Conservation (phyloP, 306 rosid genomes). For the Trifolium dubium region DNA sequence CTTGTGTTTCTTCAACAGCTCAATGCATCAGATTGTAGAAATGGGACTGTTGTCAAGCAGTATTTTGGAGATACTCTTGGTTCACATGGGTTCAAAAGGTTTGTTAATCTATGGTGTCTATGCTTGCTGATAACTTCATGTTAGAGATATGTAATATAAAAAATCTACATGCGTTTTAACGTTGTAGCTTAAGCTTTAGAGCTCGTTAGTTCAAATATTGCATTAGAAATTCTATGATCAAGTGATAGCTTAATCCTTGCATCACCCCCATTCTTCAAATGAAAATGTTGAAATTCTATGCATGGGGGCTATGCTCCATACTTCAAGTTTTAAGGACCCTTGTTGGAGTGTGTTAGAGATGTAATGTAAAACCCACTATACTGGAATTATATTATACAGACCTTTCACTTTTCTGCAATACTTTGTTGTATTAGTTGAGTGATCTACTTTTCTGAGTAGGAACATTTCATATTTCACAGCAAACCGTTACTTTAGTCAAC, state of each 20-base stretch:
- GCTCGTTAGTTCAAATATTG: constrained; percentile 5
- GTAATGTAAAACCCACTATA: constrained; percentile 14
- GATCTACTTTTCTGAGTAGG: constrained; percentile 25
- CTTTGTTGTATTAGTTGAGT: constrained; percentile 32
- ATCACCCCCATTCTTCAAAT: constrained; percentile 6
- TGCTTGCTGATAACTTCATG: constrained; percentile 25
- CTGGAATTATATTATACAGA: constrained; percentile 16
- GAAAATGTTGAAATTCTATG: background rate
- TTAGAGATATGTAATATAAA: constrained; percentile 1
- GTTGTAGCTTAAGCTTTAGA: background rate
- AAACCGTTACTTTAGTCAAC: constrained; percentile 35
- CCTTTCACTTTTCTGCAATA: constrained; percentile 27
- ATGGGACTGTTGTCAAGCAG: constrained; percentile 75
- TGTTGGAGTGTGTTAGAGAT: background rate
- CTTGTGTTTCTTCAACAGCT: constrained; percentile 57
- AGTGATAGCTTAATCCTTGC: background rate
- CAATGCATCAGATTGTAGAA: constrained; percentile 80
- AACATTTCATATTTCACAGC: constrained; percentile 25
- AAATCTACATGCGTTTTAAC: background rate
- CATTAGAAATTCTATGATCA: background rate
- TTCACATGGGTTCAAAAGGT: constrained; percentile 76
- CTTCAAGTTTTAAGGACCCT: background rate
- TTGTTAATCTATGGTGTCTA: constrained; percentile 38
- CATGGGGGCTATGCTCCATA: background rate
- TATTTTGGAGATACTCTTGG: constrained; percentile 74